Evolutionary conservation across 768 basidiomycete genomes (phyloP), one percentile per base, ranked within the genome.

Genomic region (Lepiota venenata): DNA sequence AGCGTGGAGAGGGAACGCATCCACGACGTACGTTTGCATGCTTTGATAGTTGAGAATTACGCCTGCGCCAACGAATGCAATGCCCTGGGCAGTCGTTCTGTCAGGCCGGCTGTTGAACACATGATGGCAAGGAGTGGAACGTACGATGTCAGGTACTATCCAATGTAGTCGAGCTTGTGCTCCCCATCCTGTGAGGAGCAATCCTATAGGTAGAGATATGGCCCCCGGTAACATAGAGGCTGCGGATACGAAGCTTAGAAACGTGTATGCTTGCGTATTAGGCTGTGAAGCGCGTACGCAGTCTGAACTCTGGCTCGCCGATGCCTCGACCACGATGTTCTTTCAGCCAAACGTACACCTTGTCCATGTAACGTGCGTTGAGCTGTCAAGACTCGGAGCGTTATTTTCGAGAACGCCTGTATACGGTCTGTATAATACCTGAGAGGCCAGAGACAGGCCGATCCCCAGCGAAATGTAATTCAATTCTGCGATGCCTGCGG

Each of bases 381-480:
- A 78, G 12, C 53, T 55, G 29, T 48, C 36, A 48, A 11, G 14
- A n/a, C n/a, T n/a, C n/a, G n/a, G n/a, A 21, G 8, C 12, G 6
- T 9, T 2, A 9, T 14, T 10, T 4, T n/a, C 1, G 18, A 25
- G 12, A 15, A 7, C 4, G 18, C 10, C 9, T 8, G 9, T 32
- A 8, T 8, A 16, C 2, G 12, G n/a, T 10, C 6, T 9, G 7
- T 36, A 14, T 20, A 18, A 18, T 48, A 55, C 53, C 61, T 82
- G 78, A 1, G 83, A 79, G 0, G 79, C 77, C 2, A 70, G 57
- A 0, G 73, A 61, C 14, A 89, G 69, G 2, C 89, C 89, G 1
- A 87, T 18, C 0, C 88, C 88, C 5, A 91, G 75, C 0, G 88
- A 78, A 53, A 91, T 71, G 59, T 90, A 93, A 61, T 91, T 74